Base-by-base conservation (phyloP, 2,329 filamentous ascomycete species). In the Boeremia lycopersici region DNA sequence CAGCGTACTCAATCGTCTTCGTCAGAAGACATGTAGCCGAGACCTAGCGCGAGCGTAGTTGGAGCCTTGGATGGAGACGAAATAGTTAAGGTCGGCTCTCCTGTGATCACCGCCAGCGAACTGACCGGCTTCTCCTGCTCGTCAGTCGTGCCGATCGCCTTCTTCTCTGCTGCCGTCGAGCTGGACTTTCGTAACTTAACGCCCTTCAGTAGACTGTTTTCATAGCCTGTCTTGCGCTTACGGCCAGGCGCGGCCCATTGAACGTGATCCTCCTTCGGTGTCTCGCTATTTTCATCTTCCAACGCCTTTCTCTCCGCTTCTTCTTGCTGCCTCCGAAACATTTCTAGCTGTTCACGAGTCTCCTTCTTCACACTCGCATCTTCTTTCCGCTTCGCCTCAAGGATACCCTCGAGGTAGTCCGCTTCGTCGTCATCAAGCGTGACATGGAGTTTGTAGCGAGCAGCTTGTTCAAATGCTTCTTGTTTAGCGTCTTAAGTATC, bases 391-490 rank as follows among this genome's bases (percentile, higher is more conserved):
- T 81, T 82, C 6, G 79, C 81, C 61, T 86, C 83, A 30, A 84
- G 74, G 2, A 88, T 76, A 0, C 82, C 83, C 56, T 87, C 78
- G 23, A 95, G 76, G 62, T 91, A 93, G 17, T 89, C 89, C 45
- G 89, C 81, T 77, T 93, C 90, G 70, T 92, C 89, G 56, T 91
- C 89, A 69, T 93, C 88, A 28, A 95, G 81, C 3, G 88, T 81
- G 71, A 92, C 93, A 77, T 93, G 90, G 67, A 93, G 90, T 68
- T 85, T 84, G 47, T 93, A 78, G 61, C 83, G 83, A 59, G 82
- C 83, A 59, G 87, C 72, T 74, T 93, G 90, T 72, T 92, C 90
- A 72, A 92, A 91, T 93, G 89, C 74, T 93, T 93, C 89, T 76
- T 93, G 88, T 75, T 93, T 93, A 53, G 89, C 89, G 61, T 87